These are phyloP conservation scores for Malus sylvestris DNA, from an alignment of 306 rosid species.

Conservation along the genomic window DNA sequence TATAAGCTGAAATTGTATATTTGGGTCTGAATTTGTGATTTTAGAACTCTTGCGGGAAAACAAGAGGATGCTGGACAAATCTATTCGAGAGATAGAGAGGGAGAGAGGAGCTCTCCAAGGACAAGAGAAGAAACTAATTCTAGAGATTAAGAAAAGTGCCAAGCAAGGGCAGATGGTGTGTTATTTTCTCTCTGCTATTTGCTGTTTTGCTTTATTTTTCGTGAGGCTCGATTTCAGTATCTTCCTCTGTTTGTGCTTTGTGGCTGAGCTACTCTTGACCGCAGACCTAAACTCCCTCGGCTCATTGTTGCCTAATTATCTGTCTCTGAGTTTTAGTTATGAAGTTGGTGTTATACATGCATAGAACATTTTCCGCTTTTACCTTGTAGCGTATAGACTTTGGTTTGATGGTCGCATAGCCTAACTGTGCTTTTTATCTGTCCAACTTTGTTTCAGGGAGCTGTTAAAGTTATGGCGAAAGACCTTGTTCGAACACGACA, in stretches of 20 bases:
- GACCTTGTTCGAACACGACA: slow-evolving; percentile 96
- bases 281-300: neutral
- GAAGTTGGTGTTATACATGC: neutral
- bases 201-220: neutral
- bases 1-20: slow-evolving; percentile 3
- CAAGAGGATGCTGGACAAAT: slow-evolving; percentile 96
- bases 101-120: slow-evolving; percentile 83
- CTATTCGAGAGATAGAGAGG: slow-evolving; percentile 92
- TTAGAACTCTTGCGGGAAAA: slow-evolving; percentile 97
- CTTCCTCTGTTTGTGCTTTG: neutral
- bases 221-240: neutral
- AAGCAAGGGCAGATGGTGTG: slow-evolving; percentile 98
- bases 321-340: neutral
- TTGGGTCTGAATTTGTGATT: slow-evolving; percentile 14
- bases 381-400: neutral
- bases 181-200: neutral
- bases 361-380: neutral
- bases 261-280: neutral
- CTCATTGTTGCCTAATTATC: neutral
- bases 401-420: slow-evolving; percentile 2
- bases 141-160: slow-evolving; percentile 95
- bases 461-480: slow-evolving; percentile 97
- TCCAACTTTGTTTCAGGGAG: slow-evolving; percentile 61
- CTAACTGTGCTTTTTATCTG: slow-evolving; percentile 16
- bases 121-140: slow-evolving; percentile 88